Percentiles rank a stretch among this genome's conserved stretches.
Evolutionary conservation across 495 filamentous ascomycete species (phyloP).

Genomic region (Penicillium canariense): DNA sequence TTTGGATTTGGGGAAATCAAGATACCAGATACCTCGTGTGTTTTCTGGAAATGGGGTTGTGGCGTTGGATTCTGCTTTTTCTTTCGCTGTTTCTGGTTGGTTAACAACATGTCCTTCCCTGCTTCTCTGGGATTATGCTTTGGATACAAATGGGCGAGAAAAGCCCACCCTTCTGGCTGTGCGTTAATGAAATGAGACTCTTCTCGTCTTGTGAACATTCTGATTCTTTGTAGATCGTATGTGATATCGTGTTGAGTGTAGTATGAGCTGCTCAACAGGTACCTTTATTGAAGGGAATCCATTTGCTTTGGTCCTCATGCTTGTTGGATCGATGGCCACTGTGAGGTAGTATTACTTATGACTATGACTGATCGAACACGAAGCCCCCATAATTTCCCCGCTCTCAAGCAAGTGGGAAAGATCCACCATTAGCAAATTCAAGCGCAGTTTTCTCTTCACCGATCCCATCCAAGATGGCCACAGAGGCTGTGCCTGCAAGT

Average conservation of each 20-base stretch:
- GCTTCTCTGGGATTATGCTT: conserved; percentile 2
- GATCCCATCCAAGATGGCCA: background rate
- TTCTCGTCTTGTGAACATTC: background rate
- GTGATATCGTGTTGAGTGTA: too few species aligned
- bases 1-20: conserved; percentile 8
- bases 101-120: background rate
- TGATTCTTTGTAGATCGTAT: background rate
- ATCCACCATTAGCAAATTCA: background rate
- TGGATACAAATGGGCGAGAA: background rate
- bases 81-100: conserved; percentile 8
- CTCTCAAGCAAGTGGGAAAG: background rate
- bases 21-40: conserved; percentile 19
- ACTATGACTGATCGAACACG: background rate
- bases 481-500: background rate
- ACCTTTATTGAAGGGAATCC: too few species aligned
- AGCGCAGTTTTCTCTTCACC: background rate
- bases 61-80: conserved; percentile 7
- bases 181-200: background rate
- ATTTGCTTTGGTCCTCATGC: too few species aligned
- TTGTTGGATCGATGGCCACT: too few species aligned
- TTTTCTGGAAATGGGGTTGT: conserved; percentile 2
- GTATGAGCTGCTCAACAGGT: too few species aligned
- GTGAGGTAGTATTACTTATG: background rate
- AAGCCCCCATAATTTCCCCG: background rate
- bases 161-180: background rate